A percentile compares a stretch with the other conserved stretches of the same genome.
Evolutionary conservation across 2,329 filamentous ascomycete genomes (phyloP).

Genomic region (Colletotrichum lentis): DNA sequence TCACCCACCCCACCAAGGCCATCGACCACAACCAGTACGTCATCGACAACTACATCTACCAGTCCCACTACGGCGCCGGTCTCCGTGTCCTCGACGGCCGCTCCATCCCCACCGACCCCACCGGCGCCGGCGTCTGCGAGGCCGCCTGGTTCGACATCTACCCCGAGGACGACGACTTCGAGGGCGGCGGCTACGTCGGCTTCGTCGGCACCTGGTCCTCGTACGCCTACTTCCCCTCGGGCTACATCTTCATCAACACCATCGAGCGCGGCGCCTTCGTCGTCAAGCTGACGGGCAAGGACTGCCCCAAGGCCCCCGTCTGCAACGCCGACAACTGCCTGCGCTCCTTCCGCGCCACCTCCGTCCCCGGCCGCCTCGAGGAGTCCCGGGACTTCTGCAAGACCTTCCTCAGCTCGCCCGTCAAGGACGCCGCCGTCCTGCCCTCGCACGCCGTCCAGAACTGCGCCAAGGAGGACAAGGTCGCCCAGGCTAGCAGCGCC

Average conservation of each 20-base stretch:
- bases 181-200: slow-evolving; percentile 49
- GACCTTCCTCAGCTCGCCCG: slow-evolving; percentile 35
- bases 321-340: slow-evolving; percentile 51
- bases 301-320: slow-evolving; percentile 36
- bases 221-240: slow-evolving; percentile 59
- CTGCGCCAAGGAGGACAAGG: slow-evolving; percentile 39
- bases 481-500: slow-evolving; percentile 40
- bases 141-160: slow-evolving; percentile 60
- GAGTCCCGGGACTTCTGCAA: slow-evolving; percentile 48
- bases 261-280: slow-evolving; percentile 61
- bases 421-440: slow-evolving; percentile 38
- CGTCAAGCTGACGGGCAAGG: slow-evolving; percentile 49
- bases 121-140: slow-evolving; percentile 56
- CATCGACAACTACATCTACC: slow-evolving; percentile 54
- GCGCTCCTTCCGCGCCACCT: slow-evolving; percentile 48
- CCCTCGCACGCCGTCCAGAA: slow-evolving; percentile 39
- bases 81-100: slow-evolving; percentile 52
- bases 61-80: slow-evolving; percentile 61
- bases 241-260: slow-evolving; percentile 60
- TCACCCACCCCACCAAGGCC: slow-evolving; percentile 51
- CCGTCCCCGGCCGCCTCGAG: slow-evolving; percentile 46
- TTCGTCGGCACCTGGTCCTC: slow-evolving; percentile 58
- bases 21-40: slow-evolving; percentile 62
- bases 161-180: slow-evolving; percentile 57
- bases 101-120: slow-evolving; percentile 52